phyloP scores from a whole-genome alignment of 345 rosid species.

The Sonneratia caseolaris region DNA sequence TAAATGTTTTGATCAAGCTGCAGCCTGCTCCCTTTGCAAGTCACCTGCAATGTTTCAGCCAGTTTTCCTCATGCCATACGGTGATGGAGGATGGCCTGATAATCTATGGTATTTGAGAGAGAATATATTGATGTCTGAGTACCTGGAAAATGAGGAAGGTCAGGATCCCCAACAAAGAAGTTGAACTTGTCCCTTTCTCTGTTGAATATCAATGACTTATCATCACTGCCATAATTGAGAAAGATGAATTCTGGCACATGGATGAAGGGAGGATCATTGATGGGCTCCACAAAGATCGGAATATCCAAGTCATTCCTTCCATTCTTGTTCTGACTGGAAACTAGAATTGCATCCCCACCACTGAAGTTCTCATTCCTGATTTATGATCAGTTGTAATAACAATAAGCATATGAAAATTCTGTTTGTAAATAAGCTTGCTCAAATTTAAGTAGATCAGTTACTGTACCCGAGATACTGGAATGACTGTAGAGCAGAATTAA shows the following conservation, averaged over 20 bases:
- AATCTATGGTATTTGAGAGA: not conserved
- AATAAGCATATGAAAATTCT: not conserved
- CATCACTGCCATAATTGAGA: slow-evolving; percentile 29
- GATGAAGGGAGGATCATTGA: slow-evolving; percentile 77
- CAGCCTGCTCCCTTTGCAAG: too few relatives aligned
- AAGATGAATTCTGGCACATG: slow-evolving; percentile 42
- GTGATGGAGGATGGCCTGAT: not conserved
- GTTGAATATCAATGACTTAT: slow-evolving; percentile 40
- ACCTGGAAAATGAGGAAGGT: slow-evolving; percentile 66
- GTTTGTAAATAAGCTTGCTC: not conserved
- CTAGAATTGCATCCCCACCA: slow-evolving; percentile 55
- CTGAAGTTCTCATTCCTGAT: slow-evolving; percentile 68
- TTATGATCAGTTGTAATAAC: not conserved
- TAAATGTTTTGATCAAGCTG: too few relatives aligned
- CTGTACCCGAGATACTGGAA: slow-evolving; percentile 84
- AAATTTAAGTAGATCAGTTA: not conserved
- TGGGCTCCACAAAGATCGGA: slow-evolving; percentile 48
- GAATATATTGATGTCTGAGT: too few relatives aligned
- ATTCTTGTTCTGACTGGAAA: slow-evolving; percentile 60
- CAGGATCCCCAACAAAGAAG: slow-evolving; percentile 79
- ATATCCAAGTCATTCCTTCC: slow-evolving; percentile 58
- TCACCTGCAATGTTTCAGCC: too few relatives aligned
- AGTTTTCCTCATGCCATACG: too few relatives aligned
- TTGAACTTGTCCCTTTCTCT: slow-evolving; percentile 41
- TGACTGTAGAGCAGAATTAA: slow-evolving; percentile 63